These are phyloP conservation scores for Nicotiana tomentosiformis DNA, from an alignment of 257 asterid genomes.

Conservation along the genomic window DNA sequence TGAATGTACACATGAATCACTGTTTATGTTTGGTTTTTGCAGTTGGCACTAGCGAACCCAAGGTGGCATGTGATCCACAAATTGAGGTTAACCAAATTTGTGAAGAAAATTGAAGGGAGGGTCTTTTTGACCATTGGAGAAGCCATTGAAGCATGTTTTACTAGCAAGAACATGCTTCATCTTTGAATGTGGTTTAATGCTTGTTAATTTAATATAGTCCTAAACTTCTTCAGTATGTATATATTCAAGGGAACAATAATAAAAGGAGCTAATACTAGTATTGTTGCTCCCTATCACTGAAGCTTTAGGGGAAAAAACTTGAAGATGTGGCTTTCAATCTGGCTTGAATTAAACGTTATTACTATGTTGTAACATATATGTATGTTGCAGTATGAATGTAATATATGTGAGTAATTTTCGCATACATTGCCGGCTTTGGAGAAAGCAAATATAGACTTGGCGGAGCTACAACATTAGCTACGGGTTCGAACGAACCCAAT, in stretches of 20 bases:
- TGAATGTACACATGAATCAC: background rate
- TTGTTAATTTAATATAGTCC: background rate
- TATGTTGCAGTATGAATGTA: background rate
- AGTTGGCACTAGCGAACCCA: conserved; percentile 33
- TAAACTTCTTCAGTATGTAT: background rate
- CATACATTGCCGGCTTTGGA: too few species aligned
- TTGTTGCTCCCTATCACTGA: background rate
- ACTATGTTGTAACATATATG: background rate
- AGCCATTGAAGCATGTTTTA: conserved; percentile 29
- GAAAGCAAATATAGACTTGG: too few species aligned
- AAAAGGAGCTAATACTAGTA: background rate
- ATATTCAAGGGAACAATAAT: background rate
- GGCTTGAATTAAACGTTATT: background rate
- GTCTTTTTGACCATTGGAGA: conserved; percentile 31
- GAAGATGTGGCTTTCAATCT: background rate
- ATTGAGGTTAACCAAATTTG: conserved; percentile 24
- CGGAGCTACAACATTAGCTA: too few species aligned
- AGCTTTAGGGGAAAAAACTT: background rate
- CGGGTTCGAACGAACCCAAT: too few species aligned
- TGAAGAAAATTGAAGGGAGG: conserved; percentile 23
- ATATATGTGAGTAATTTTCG: background rate
- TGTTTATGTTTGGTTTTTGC: conserved; percentile 7
- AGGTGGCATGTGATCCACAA: conserved; percentile 37
- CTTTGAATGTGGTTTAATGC: too few species aligned
- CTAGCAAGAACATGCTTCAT: conserved; percentile 6